A percentile compares a stretch with the other conserved stretches of the same genome.
These are phyloP conservation scores for Ophiostoma sp. DNA, from an alignment of 2,329 filamentous ascomycete genomes.

Conservation along the genomic window DNA sequence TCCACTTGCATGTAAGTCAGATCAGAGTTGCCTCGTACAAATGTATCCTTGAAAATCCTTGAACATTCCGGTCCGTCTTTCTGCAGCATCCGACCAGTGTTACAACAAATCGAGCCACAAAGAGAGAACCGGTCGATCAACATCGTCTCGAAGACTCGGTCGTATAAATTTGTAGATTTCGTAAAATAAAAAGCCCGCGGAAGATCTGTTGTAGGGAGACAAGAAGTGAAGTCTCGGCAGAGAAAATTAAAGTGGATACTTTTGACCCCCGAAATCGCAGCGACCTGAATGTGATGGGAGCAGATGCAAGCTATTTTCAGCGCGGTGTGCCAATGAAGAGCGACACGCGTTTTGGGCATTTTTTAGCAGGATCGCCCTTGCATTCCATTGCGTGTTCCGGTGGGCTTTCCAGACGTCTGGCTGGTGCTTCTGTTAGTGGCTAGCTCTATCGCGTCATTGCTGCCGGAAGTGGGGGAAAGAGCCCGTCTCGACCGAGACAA, in stretches of 20 bases:
- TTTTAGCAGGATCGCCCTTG: not conserved
- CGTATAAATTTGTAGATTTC: not conserved
- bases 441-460: conserved; percentile 14
- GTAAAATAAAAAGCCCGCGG: not conserved
- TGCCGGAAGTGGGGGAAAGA: conserved; percentile 2
- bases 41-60: not conserved
- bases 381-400: conserved; percentile 7
- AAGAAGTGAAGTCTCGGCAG: not conserved
- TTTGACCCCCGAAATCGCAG: not conserved
- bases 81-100: not conserved
- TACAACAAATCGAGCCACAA: not conserved
- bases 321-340: not conserved
- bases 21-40: not conserved
- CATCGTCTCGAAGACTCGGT: not conserved
- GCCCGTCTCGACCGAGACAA: not conserved
- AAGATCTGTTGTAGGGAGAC: not conserved
- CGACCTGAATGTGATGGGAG: not conserved
- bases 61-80: not conserved
- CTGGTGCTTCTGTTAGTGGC: not conserved
- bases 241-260: not conserved
- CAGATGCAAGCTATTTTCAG: conserved; percentile 3
- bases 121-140: not conserved
- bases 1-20: not conserved
- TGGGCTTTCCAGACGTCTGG: not conserved
- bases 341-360: not conserved